Conservation (phyloP, 2,329 filamentous ascomycete species). For the Fusarium pseudograminearum region DNA sequence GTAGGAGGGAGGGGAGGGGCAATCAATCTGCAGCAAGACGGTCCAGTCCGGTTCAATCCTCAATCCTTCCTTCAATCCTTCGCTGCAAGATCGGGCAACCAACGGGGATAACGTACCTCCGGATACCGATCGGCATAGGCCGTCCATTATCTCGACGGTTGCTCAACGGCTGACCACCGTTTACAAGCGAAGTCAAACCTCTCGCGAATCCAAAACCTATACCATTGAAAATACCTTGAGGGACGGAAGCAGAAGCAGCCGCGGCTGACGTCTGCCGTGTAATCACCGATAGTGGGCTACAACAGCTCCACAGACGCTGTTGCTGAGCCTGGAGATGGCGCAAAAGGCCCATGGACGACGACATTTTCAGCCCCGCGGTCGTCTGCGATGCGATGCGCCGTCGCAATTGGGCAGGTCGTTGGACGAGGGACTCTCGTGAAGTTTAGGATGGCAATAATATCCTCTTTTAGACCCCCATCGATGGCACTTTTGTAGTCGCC, state of each 20-base stretch:
- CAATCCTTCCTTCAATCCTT: not conserved
- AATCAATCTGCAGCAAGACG: slow-evolving; percentile 13
- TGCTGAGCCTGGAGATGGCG: slow-evolving; percentile 44
- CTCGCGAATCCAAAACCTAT: slow-evolving; percentile 22
- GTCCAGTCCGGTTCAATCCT: not conserved
- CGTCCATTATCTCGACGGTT: slow-evolving; percentile 37
- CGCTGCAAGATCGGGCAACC: not conserved
- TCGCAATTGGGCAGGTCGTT: slow-evolving; percentile 46
- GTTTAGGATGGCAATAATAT: slow-evolving; percentile 25
- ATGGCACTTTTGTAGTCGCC: slow-evolving; percentile 47
- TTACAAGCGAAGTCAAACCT: slow-evolving; percentile 28
- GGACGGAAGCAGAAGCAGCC: slow-evolving; percentile 12
- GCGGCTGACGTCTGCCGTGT: slow-evolving; percentile 30
- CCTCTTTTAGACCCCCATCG: slow-evolving; percentile 40
- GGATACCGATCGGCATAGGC: slow-evolving; percentile 39
- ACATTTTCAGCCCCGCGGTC: slow-evolving; percentile 42
- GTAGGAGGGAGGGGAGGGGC: slow-evolving; percentile 13
- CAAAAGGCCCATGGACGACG: slow-evolving; percentile 47
- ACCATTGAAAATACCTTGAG: slow-evolving; percentile 9
- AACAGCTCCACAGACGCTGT: slow-evolving; percentile 44
- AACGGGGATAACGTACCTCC: slow-evolving; percentile 44
- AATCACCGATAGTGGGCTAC: slow-evolving; percentile 40
- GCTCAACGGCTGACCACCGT: slow-evolving; percentile 23
- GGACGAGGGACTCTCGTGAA: slow-evolving; percentile 24
- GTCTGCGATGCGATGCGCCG: slow-evolving; percentile 28